Conservation (phyloP, 257 asterid species). For the Nicotiana sylvestris region DNA sequence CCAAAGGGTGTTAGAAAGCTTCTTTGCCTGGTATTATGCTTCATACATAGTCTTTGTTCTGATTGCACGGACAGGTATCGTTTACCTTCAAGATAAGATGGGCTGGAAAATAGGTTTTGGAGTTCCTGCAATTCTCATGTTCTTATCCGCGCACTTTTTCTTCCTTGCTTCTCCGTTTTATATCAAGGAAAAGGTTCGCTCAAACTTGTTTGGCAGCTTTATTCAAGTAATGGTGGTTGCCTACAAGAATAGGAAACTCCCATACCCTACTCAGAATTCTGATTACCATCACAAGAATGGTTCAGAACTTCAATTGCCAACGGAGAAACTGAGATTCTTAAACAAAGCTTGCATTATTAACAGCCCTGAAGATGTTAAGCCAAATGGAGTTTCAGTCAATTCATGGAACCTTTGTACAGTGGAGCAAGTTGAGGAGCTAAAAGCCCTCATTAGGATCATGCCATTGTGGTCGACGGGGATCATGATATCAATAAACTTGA, state of each 20-base stretch:
- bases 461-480: constrained; percentile 7
- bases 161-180: constrained; percentile 42
- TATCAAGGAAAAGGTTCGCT: constrained; percentile 26
- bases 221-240: constrained; percentile 1
- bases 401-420: constrained; percentile 27
- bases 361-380: constrained; percentile 9
- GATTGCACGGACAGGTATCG: constrained; percentile 44
- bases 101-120: constrained; percentile 68
- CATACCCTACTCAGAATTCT: constrained; percentile 14
- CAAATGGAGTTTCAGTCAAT: constrained; percentile 20
- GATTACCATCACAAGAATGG: constrained; percentile 38
- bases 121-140: constrained; percentile 47
- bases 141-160: constrained; percentile 33
- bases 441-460: constrained; percentile 19
- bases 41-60: constrained; percentile 33
- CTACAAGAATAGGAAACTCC: constrained; percentile 31
- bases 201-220: constrained; percentile 42
- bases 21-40: constrained; percentile 61
- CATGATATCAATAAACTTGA: not conserved
- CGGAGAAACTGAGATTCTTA: constrained; percentile 32
- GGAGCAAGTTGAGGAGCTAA: constrained; percentile 31
- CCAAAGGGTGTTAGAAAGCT: constrained; percentile 39
- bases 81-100: constrained; percentile 49
- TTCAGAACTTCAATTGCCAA: constrained; percentile 33
- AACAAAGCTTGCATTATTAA: constrained; percentile 21